phyloP scores from a whole-genome alignment of 345 rosid genomes.

The Populus ilicifolia region DNA sequence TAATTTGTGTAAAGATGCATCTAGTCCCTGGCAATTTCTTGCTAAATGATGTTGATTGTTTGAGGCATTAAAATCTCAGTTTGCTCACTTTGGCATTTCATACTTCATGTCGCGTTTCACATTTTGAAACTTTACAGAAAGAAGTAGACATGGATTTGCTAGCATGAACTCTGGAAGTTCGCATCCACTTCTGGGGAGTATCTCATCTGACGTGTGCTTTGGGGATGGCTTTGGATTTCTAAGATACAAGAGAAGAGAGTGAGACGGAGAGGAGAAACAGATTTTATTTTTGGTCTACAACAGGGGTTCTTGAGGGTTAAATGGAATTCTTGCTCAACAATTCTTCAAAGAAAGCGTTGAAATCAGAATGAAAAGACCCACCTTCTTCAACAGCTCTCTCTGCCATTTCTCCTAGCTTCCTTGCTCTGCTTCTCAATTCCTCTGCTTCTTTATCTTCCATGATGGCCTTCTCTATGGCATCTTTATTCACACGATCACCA shows the following conservation, averaged over 20 bases:
- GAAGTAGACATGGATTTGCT: neutral
- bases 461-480: neutral
- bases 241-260: neutral
- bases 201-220: no score
- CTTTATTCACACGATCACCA: neutral
- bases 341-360: neutral
- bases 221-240: neutral
- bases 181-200: neutral
- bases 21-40: neutral
- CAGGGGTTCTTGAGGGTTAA: neutral
- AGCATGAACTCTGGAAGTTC: neutral
- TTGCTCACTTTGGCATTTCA: neutral
- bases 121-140: neutral
- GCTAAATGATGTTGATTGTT: neutral
- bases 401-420: neutral
- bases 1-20: conserved; percentile 26
- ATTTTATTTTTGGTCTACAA: neutral
- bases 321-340: neutral
- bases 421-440: neutral
- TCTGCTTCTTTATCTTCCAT: neutral
- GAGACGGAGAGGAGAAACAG: neutral
- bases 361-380: neutral
- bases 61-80: neutral
- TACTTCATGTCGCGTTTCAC: neutral
- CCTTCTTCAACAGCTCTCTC: neutral